These are phyloP conservation scores for Candida tunisiensis DNA, from an alignment of 1,139 yeast genomes.

Conservation along the genomic window DNA sequence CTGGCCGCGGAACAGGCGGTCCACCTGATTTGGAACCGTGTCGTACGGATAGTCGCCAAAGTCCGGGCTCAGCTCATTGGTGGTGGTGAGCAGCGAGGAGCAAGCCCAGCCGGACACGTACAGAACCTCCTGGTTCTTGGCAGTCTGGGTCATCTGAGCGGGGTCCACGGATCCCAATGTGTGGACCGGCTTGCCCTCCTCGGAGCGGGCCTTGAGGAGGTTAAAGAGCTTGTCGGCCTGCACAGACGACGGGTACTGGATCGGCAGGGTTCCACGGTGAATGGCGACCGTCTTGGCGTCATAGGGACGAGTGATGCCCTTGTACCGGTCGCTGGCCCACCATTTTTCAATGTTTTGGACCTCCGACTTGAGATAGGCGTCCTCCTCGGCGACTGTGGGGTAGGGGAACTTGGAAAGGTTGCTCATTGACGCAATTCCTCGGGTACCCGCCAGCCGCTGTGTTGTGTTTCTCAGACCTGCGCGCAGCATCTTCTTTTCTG, in stretches of 20 bases:
- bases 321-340: conserved; percentile 36
- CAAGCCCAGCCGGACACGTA: conserved; percentile 53
- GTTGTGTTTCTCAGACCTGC: too few species aligned
- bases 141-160: conserved; percentile 40
- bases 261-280: conserved; percentile 32
- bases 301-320: conserved; percentile 34
- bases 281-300: conserved; percentile 35
- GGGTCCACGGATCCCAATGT: conserved; percentile 51
- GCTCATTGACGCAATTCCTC: too few species aligned
- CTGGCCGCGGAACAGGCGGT: conserved; percentile 41
- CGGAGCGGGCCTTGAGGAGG: conserved; percentile 25
- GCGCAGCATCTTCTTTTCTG: too few species aligned
- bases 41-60: conserved; percentile 51
- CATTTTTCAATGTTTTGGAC: conserved; percentile 26
- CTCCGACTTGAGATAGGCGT: conserved; percentile 14
- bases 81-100: conserved; percentile 33
- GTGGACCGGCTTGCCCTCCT: conserved; percentile 30
- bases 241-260: conserved; percentile 32
- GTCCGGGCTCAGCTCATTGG: conserved; percentile 44
- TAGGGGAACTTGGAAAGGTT: conserved; percentile 22
- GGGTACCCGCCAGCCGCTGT: too few species aligned
- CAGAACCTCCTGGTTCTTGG: conserved; percentile 35
- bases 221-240: conserved; percentile 38
- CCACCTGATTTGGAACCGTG: conserved; percentile 51
- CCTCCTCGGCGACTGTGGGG: conserved; percentile 20